phyloP scores from a whole-genome alignment of 768 basidiomycete species.

The Arthromyces matolae region DNA sequence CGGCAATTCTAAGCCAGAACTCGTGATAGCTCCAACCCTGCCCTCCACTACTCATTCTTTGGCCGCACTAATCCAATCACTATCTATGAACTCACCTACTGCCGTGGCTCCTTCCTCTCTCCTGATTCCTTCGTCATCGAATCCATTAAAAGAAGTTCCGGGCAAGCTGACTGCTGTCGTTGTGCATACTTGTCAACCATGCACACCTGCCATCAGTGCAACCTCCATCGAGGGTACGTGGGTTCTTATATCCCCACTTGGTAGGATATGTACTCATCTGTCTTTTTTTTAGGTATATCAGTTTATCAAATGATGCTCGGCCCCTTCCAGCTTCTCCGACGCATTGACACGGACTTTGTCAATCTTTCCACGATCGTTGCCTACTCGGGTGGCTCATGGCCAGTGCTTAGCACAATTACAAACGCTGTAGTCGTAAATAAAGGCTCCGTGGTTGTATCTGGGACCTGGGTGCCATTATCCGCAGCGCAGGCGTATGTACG shows the following conservation, averaged over 20 bases:
- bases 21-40: conserved; percentile 18
- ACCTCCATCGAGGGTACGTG: conserved; percentile 66
- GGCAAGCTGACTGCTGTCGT: conserved; percentile 37
- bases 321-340: conserved; percentile 54
- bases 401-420: conserved; percentile 34
- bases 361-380: conserved; percentile 59
- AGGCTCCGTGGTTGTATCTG: conserved; percentile 50
- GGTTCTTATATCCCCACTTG: conserved; percentile 4
- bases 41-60: conserved; percentile 27
- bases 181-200: conserved; percentile 62
- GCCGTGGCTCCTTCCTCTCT: conserved; percentile 29
- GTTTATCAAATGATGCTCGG: conserved; percentile 70
- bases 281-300: conserved; percentile 50
- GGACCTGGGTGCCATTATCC: conserved; percentile 68
- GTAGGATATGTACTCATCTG: conserved; percentile 4
- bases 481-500: conserved; percentile 51
- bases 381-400: conserved; percentile 38
- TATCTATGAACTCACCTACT: conserved; percentile 37
- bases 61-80: conserved; percentile 36
- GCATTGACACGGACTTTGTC: conserved; percentile 78
- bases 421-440: conserved; percentile 50
- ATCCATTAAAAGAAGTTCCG: conserved; percentile 31
- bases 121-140: conserved; percentile 30
- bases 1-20: conserved; percentile 20
- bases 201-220: conserved; percentile 58